phyloP scores from a whole-genome alignment of 257 asterid genomes.

The Ballota nigra region DNA sequence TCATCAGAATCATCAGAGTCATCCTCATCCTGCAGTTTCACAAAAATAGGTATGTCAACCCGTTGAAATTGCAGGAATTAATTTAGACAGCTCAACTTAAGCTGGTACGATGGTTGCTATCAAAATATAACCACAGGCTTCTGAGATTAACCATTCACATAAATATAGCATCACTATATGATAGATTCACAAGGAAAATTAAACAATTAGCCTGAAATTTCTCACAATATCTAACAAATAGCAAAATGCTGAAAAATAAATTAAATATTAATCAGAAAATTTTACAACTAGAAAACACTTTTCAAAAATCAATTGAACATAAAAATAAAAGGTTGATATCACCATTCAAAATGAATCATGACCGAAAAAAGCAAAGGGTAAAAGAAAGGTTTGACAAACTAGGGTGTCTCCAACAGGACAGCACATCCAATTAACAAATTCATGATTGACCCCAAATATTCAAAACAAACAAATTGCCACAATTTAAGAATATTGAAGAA shows the following conservation, averaged over 20 bases:
- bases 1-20: constrained; percentile 48
- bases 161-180: not conserved
- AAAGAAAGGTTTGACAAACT: too few relatives aligned
- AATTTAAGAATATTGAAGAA: not conserved
- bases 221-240: not conserved
- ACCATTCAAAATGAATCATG: not conserved
- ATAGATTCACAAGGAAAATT: not conserved
- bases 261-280: not conserved
- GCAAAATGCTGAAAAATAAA: not conserved
- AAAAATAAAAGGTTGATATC: too few relatives aligned
- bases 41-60: not conserved
- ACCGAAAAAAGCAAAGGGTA: not conserved
- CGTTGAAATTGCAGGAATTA: not conserved
- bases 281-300: not conserved
- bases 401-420: not conserved
- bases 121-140: not conserved
- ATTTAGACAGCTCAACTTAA: not conserved
- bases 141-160: not conserved
- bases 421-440: not conserved
- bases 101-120: not conserved
- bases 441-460: not conserved
- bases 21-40: constrained; percentile 45
- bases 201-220: not conserved
- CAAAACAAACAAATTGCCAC: not conserved
- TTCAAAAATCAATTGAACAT: not conserved